These are phyloP conservation scores for Boletus tomentosulus DNA, from an alignment of 768 basidiomycete genomes.

Conservation along the genomic window DNA sequence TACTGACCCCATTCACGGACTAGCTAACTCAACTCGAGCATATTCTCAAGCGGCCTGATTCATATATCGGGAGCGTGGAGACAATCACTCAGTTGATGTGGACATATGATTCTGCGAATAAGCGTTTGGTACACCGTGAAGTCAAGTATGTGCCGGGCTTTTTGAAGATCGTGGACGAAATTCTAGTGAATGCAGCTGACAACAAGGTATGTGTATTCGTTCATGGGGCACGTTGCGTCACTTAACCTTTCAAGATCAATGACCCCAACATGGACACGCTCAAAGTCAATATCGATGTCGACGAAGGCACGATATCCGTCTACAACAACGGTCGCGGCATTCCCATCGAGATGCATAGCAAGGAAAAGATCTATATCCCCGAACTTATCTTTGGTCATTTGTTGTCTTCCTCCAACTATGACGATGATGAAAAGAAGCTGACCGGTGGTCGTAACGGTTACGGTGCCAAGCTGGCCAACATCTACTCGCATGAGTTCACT, in stretches of 20 bases:
- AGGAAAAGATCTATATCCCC: conserved; percentile 92
- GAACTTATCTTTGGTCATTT: conserved; percentile 97
- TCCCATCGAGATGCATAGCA: conserved; percentile 92
- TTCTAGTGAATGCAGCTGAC: conserved; percentile 97
- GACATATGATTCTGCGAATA: conserved; percentile 83
- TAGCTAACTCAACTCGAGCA: conserved; percentile 95
- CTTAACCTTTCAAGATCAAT: conserved; percentile 61
- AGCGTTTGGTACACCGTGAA: conserved; percentile 78
- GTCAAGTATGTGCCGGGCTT: conserved; percentile 95
- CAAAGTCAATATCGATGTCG: conserved; percentile 82
- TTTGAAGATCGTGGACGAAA: conserved; percentile 99
- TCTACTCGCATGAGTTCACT: conserved; percentile 94
- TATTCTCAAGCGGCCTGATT: conserved; percentile 86
- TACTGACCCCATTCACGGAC: background rate
- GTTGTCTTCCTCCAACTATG: conserved; percentile 93
- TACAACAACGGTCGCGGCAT: conserved; percentile 96
- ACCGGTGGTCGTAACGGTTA: conserved; percentile 99
- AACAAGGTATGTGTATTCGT: conserved; percentile 73
- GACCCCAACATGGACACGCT: conserved; percentile 88
- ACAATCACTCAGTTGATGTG: conserved; percentile 84
- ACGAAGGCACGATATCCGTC: conserved; percentile 83
- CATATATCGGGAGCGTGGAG: conserved; percentile 96
- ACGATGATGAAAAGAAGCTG: conserved; percentile 97
- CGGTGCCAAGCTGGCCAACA: conserved; percentile 97
- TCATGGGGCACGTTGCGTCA: background rate